Evolutionary conservation across 1,139 yeast genomes (phyloP), one percentile per base, ranked within the genome.

Genomic region (Protomyces gravidus): DNA sequence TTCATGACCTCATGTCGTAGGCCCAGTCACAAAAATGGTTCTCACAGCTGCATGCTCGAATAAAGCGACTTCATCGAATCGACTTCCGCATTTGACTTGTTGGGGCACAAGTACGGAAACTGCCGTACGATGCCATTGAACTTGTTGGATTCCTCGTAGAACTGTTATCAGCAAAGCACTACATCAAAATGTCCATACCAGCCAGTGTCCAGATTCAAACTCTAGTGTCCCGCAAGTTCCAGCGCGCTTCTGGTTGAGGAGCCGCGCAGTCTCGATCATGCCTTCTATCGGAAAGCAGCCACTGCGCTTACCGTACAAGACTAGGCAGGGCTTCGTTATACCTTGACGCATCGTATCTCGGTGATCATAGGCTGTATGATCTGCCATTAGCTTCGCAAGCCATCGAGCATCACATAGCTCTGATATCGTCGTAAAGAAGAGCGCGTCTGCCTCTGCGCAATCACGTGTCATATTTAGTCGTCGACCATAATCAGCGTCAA

Each of bases 321-420:
- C 58, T 11, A 53, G 46, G 13, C 45, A 28, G 7, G 58, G 58
- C 23, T 33, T 36, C 15, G n/a, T 33, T 26, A 53, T 46, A 13
- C 50, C 7, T 19, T 45, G 6, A 15, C 27, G 36, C 2, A 53
- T 53, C 5, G 51, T 53, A 11, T 46, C 51, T 5, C 58, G 50
- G 17, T 53, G 58, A 39, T 53, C 58, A 32, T 53, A 46, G 15
- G 36, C 46, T 7, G 58, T 53, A 17, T 53, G 58, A 25, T 53
- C 58, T 15, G 36, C 58, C 50, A 53, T 53, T n/a, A 53, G 58
- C 23, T 53, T 53, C 2, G 58, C 45, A 6, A 53, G 58, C 58
- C 58, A 53, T 15, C 28, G 25, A 2, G 50, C 46, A 7, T 46
- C 51, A 11, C 58, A 45, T 26, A 30, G 17, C 28, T 19, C 26